phyloP scores from a whole-genome alignment of 2,329 filamentous ascomycete species.

The Hypomyces rosellus region DNA sequence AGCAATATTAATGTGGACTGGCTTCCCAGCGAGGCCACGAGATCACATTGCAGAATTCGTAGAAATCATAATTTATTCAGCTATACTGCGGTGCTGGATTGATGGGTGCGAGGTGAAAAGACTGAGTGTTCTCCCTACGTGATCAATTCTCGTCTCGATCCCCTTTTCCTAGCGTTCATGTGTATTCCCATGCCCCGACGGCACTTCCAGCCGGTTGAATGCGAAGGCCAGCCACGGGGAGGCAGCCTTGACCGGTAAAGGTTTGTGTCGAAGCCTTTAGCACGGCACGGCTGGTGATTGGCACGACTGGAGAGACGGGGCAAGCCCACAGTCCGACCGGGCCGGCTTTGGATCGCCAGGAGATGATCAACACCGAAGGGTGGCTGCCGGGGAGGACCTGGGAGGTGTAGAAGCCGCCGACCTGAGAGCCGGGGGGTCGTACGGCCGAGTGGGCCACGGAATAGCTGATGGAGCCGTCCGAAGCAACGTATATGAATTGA shows the following conservation, averaged over 20 bases:
- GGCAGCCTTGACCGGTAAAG: slow-evolving; percentile 24
- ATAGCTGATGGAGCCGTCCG: slow-evolving; percentile 49
- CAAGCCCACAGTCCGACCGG: slow-evolving; percentile 23
- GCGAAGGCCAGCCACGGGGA: slow-evolving; percentile 26
- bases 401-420: slow-evolving; percentile 40
- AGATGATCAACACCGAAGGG: slow-evolving; percentile 17
- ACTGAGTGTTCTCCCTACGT: neutral
- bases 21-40: too few relatives aligned
- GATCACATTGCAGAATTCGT: too few relatives aligned
- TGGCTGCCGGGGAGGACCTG: slow-evolving; percentile 20
- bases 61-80: too few relatives aligned
- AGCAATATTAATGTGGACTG: too few relatives aligned
- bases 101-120: too few relatives aligned
- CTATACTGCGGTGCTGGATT: too few relatives aligned
- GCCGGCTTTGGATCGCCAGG: slow-evolving; percentile 18
- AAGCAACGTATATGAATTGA: slow-evolving; percentile 52
- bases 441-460: slow-evolving; percentile 47
- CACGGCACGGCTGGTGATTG: slow-evolving; percentile 15
- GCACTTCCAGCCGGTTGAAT: slow-evolving; percentile 20
- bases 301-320: slow-evolving; percentile 11
- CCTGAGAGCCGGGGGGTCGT: slow-evolving; percentile 44
- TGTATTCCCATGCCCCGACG: slow-evolving; percentile 35
- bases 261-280: slow-evolving; percentile 20
- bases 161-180: slow-evolving; percentile 15
- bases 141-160: neutral